Base-by-base conservation (phyloP, 2,329 filamentous ascomycete genomes). In the Beauveria medogensis region DNA sequence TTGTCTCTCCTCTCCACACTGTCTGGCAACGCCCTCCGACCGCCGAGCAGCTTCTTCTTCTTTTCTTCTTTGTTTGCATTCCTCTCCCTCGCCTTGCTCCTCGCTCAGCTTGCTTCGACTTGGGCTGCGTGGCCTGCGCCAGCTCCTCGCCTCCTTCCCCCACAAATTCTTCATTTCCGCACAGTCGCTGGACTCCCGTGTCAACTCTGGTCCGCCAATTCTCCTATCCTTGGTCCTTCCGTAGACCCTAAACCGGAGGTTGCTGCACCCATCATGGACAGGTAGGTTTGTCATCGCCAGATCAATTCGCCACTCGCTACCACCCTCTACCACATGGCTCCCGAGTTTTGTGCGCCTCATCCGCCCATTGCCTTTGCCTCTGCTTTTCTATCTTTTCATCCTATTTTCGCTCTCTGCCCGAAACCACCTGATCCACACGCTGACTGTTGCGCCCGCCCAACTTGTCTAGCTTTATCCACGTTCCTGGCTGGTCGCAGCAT, bases 401-500 rank as follows among this genome's bases (percentile, higher is more conserved):
- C 12, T 26, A 20, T 40, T 37, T 40, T 47, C 26, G 16, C 30
- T 18, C 18, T 28, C 22, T 34, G 20, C 55, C 41, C 37, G 37
- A 26, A 47, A 16, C 47, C 40, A 59, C 47, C 34, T 50, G 34
- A 34, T 43, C 34, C 22, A 50, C 46, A 50, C 46, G 55, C 55
- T 59, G 28, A 59, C 47, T 20, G 20, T 20, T 52, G 56, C 40
- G 56, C 47, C 37, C 37, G 46, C 55, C 46, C 47, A 52, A 59
- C 47, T 44, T 44, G 20, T 51, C 28, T 67, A 84, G 81, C 72
- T 80, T 84, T 70, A 78, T 83, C 62, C 78, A 79, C 64, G 76
- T 82, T 63, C 75, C 79, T 65, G 77, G 78, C 71, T 84, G 80
- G 78, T 74, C 79, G 65, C 78, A 79, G 70, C 78, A 77, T 66